Conservation (phyloP, 306 rosid genomes). For the Rosa multiflora region DNA sequence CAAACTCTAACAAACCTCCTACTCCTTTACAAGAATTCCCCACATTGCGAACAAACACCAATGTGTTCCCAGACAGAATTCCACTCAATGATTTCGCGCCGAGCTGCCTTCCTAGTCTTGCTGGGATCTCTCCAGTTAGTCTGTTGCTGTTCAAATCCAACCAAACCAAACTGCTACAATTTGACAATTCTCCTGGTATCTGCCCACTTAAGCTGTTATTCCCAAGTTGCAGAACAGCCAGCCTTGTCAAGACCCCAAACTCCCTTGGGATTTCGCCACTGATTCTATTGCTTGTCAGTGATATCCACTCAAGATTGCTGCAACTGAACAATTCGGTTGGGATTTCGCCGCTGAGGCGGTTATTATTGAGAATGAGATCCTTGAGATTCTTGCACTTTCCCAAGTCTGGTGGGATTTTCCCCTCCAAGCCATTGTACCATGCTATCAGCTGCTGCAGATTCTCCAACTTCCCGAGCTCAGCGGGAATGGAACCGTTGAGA, state of each 20-base stretch:
- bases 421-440: slow-evolving; percentile 90
- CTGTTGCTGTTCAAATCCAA: slow-evolving; percentile 96
- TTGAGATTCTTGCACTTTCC: slow-evolving; percentile 81
- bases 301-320: slow-evolving; percentile 91
- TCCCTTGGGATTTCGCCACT: slow-evolving; percentile 69
- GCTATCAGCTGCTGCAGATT: slow-evolving; percentile 87
- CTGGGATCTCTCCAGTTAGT: slow-evolving; percentile 93
- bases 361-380: slow-evolving; percentile 88
- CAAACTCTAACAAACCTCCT: slow-evolving; percentile 92
- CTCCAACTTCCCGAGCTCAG: slow-evolving; percentile 82
- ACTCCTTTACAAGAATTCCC: slow-evolving; percentile 93
- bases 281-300: slow-evolving; percentile 80
- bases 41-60: slow-evolving; percentile 87
- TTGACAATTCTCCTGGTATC: slow-evolving; percentile 79
- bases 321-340: slow-evolving; percentile 77
- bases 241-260: slow-evolving; percentile 74
- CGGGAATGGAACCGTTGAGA: slow-evolving; percentile 83
- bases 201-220: slow-evolving; percentile 81
- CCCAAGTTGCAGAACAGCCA: slow-evolving; percentile 93
- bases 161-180: slow-evolving; percentile 96
- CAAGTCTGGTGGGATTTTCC: slow-evolving; percentile 79
- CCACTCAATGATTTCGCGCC: slow-evolving; percentile 83
- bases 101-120: slow-evolving; percentile 85
- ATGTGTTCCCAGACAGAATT: slow-evolving; percentile 80
- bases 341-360: slow-evolving; percentile 64